Base-by-base conservation (phyloP, 371 early-diverging fungal species). In the Mortierella sp. region DNA sequence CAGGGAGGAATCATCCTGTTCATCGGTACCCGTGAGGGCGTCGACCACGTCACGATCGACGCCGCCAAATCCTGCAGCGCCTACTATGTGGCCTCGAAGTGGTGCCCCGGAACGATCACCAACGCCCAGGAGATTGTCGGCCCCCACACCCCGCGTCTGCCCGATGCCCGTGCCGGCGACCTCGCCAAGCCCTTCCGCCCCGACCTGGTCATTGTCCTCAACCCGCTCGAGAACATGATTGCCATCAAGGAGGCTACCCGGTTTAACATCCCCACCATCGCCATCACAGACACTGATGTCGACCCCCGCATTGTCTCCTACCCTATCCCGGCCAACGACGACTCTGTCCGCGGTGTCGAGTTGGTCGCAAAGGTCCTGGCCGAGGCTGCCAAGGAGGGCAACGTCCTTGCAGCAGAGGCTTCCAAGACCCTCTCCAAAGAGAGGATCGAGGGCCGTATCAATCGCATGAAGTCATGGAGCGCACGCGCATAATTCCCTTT, bases 301-400 rank as follows among this genome's bases (percentile, higher is more conserved):
- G 95, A 98, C 85, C 98, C 99, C 55, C 89, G 91, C 22, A 79
- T 77, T 22, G 97, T 98, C 45, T 94, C 96, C 9, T 99, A 97
- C 86, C 96, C 98, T n/a, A 96, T 99, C 50, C 98, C 99, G 2
- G 98, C 94, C 53, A 98, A 99, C 86, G 99, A 99, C 79, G 99
- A 99, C 85, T 91, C 95, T 0, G 83, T 95, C 40, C 87, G 92
- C 19, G 94, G 94, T 63, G 92, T 98, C 22, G 93, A 94, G 68
- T 85, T 97, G 40, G 87, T 98, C 11, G 95, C 97, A n/a, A 93
- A 93, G 39, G 91, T 96, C 1, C 80, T 99, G 40, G 92, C 95
- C 10, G 86, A 87, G 52, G 97, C 97, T 8, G 96, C 93, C 39
- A 86, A 87, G 77, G 95, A 94, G 44, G 96, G 96, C 11, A 75